These are phyloP conservation scores for Nicotiana benthamiana DNA, from an alignment of 257 asterid species.

Conservation along the genomic window DNA sequence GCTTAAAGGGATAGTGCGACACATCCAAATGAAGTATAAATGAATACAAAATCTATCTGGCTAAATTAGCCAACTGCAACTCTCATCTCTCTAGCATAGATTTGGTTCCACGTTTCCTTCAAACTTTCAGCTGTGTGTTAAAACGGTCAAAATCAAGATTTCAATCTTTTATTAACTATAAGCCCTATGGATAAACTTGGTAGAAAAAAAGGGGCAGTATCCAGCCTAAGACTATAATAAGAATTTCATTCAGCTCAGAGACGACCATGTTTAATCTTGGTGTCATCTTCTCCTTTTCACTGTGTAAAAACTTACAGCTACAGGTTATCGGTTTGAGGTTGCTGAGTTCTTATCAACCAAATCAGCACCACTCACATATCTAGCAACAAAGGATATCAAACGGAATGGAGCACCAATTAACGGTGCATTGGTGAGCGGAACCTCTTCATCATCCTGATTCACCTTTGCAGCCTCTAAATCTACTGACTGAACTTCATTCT, in stretches of 20 bases:
- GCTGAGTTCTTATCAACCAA: slow-evolving; percentile 47
- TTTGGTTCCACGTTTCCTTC: not conserved
- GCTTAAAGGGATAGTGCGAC: not conserved
- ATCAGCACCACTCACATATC: slow-evolving; percentile 97
- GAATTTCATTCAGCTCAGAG: not conserved
- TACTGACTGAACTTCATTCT: slow-evolving; percentile 28
- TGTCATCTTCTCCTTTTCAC: not conserved
- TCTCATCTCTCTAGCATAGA: not conserved
- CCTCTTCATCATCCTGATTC: slow-evolving; percentile 27
- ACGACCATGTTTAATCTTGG: not conserved
- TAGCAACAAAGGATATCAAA: slow-evolving; percentile 77
- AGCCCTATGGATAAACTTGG: not conserved
- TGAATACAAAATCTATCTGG: not conserved
- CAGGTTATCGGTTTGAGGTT: slow-evolving; percentile 6
- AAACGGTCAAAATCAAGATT: not conserved
- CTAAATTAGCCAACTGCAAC: not conserved
- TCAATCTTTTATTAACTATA: not conserved
- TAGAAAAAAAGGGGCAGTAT: not conserved
- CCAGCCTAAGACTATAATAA: not conserved
- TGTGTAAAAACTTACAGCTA: not conserved
- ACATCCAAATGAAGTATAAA: not conserved
- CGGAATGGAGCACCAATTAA: slow-evolving; percentile 97
- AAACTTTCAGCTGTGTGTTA: not conserved
- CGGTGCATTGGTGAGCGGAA: slow-evolving; percentile 66
- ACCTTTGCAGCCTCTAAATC: slow-evolving; percentile 17